Percentiles rank a stretch among this genome's conserved stretches.
Conservation (phyloP, 2,329 filamentous ascomycete species). For the Rutstroemia sp. region DNA sequence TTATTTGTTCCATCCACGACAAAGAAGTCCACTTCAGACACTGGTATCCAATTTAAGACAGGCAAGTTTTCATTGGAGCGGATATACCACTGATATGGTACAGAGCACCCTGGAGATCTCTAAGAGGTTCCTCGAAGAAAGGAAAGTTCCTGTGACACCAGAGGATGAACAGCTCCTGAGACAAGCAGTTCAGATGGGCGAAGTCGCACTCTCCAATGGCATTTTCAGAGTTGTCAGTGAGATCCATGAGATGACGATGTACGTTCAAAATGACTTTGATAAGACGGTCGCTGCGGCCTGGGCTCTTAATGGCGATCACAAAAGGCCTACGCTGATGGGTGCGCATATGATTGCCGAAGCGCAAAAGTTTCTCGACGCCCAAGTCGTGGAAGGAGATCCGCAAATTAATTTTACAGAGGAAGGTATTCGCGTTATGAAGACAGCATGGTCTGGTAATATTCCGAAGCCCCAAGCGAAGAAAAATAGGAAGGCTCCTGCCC, state of each 20-base stretch:
- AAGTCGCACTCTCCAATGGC: conserved; percentile 48
- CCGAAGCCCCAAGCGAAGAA: too few species aligned
- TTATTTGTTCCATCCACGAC: conserved; percentile 80
- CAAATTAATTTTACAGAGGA: too few species aligned
- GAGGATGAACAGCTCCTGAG: conserved; percentile 55
- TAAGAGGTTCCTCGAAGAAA: conserved; percentile 57
- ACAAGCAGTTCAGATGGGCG: conserved; percentile 59
- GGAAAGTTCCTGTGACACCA: conserved; percentile 47
- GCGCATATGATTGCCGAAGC: conserved; percentile 43
- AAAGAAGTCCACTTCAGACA: conserved; percentile 56
- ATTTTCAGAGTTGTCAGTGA: conserved; percentile 61
- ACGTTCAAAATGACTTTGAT: conserved; percentile 57
- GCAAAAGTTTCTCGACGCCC: conserved; percentile 34
- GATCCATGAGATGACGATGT: conserved; percentile 73
- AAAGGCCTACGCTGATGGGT: conserved; percentile 46
- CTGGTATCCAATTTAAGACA: conserved; percentile 75
- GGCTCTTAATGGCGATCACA: conserved; percentile 50
- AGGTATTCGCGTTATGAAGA: too few species aligned
- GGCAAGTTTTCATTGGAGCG: conserved; percentile 77
- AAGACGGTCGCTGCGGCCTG: conserved; percentile 52
- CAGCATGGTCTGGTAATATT: too few species aligned
- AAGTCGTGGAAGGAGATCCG: too few species aligned
- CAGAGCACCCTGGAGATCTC: conserved; percentile 57
- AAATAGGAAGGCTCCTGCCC: too few species aligned
- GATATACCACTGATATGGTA: conserved; percentile 60